Conservation (phyloP, 164 flowering plant species). For the Hamamelis virginiana region DNA sequence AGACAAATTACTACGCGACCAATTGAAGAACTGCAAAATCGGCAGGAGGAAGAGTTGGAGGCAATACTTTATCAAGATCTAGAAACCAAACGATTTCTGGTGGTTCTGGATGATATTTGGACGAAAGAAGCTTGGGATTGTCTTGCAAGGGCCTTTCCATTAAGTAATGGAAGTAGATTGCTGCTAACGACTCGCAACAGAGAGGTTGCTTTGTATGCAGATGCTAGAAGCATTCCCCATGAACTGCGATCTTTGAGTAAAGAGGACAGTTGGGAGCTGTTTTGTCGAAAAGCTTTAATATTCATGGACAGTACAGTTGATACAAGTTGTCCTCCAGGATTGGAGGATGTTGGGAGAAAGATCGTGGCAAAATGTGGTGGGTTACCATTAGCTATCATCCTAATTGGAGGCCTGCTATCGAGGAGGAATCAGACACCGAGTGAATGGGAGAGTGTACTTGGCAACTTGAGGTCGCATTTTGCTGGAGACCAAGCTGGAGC, state of each 20-base stretch:
- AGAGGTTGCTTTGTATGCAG: neutral
- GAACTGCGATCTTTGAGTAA: neutral
- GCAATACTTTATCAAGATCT: neutral
- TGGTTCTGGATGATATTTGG: too few relatives aligned
- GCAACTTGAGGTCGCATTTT: slow-evolving; percentile 19
- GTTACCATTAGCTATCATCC: too few relatives aligned
- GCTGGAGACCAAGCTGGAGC: too few relatives aligned
- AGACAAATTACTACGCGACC: too few relatives aligned
- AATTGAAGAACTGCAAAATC: too few relatives aligned
- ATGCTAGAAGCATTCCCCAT: slow-evolving; percentile 3
- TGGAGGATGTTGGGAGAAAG: slow-evolving; percentile 9
- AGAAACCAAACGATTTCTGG: neutral
- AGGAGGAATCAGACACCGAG: neutral
- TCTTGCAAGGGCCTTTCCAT: neutral
- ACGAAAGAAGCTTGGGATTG: neutral
- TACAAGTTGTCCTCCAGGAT: slow-evolving; percentile 9
- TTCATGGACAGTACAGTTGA: neutral
- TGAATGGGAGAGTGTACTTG: slow-evolving; percentile 26
- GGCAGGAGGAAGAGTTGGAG: too few relatives aligned
- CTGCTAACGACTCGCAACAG: slow-evolving; percentile 10
- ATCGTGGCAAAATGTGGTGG: too few relatives aligned
- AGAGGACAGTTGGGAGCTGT: slow-evolving; percentile 11
- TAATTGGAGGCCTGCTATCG: too few relatives aligned
- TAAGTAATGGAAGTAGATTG: slow-evolving; percentile 12
- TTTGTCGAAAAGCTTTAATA: too few relatives aligned